Evolutionary conservation across 1,284 basidiomycete genomes (phyloP).

Genomic region (Gastroboletus turbinatus): DNA sequence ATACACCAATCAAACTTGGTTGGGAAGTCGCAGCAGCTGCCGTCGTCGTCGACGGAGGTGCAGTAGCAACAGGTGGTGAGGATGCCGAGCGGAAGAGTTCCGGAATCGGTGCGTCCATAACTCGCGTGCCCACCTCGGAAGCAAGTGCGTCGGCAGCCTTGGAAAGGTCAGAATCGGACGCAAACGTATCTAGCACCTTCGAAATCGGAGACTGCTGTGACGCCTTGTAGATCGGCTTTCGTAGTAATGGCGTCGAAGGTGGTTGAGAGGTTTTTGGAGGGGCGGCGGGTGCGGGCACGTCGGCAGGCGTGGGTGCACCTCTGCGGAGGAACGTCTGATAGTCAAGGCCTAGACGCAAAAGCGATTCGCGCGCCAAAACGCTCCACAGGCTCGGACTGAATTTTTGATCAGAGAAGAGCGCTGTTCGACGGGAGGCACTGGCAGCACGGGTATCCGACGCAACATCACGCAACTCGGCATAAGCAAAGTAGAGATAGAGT

Average conservation of each 20-base stretch:
- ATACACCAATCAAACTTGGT: constrained; percentile 15
- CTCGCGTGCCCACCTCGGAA: constrained; percentile 19
- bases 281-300: constrained; percentile 24
- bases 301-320: constrained; percentile 39
- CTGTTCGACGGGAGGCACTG: constrained; percentile 46
- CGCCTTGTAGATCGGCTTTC: constrained; percentile 49
- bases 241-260: constrained; percentile 43
- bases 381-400: constrained; percentile 65
- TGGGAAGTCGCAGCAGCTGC: not conserved
- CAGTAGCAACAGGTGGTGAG: constrained; percentile 25
- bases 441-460: constrained; percentile 41
- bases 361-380: constrained; percentile 54
- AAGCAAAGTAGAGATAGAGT: constrained; percentile 58
- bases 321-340: constrained; percentile 57
- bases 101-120: constrained; percentile 48
- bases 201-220: constrained; percentile 45
- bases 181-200: constrained; percentile 52
- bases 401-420: constrained; percentile 71
- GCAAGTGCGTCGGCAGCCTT: constrained; percentile 49
- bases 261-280: constrained; percentile 27
- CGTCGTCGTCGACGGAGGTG: constrained; percentile 26
- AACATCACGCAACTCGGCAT: constrained; percentile 50
- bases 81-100: constrained; percentile 58
- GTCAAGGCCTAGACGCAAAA: constrained; percentile 62
- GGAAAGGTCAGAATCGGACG: constrained; percentile 55